These are phyloP conservation scores for Plasmopara muralis DNA, from an alignment of 352 stramenopile species.

Conservation along the genomic window DNA sequence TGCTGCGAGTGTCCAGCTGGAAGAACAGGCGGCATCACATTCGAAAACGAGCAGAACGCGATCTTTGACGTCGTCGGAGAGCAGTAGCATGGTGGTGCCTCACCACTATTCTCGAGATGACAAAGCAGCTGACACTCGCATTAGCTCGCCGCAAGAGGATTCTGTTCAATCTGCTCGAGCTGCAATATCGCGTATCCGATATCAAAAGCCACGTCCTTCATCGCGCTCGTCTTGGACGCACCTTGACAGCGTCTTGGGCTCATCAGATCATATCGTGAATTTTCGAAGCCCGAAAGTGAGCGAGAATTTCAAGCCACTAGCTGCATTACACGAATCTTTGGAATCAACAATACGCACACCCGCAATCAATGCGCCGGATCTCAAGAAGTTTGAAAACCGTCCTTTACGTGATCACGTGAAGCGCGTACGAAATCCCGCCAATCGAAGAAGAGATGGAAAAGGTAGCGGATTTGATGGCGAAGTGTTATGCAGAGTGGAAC, in stretches of 20 bases:
- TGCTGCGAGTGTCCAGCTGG: slow-evolving; percentile 16
- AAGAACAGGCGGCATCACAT: slow-evolving; percentile 8
- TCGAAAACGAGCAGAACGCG: slow-evolving; percentile 13
- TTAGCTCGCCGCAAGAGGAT: slow-evolving; percentile 18
- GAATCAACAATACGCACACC: slow-evolving; percentile 2
- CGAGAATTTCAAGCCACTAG: slow-evolving; percentile 61
- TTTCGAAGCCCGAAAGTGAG: slow-evolving; percentile 77
- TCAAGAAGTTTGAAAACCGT: slow-evolving; percentile 46
- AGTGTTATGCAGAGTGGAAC: slow-evolving; percentile 46
- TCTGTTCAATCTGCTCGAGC: not conserved
- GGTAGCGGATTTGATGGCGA: slow-evolving; percentile 67
- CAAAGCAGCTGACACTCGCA: slow-evolving; percentile 2
- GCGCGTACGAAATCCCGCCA: slow-evolving; percentile 44
- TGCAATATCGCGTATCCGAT: slow-evolving; percentile 6
- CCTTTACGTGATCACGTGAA: slow-evolving; percentile 34
- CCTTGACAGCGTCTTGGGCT: slow-evolving; percentile 57
- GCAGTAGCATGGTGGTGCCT: slow-evolving; percentile 18
- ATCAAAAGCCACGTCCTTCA: slow-evolving; percentile 36
- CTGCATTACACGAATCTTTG: slow-evolving; percentile 12
- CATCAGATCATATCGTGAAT: slow-evolving; percentile 65
- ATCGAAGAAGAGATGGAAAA: slow-evolving; percentile 44
- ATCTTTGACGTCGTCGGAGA: slow-evolving; percentile 60
- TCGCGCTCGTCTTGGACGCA: slow-evolving; percentile 50
- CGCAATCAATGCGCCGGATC: slow-evolving; percentile 11
- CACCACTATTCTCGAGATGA: slow-evolving; percentile 6